A percentile compares a stretch with the other conserved stretches of the same genome.
Conservation (phyloP, 1,284 basidiomycete species). For the Lentinula novae-zelandiae region DNA sequence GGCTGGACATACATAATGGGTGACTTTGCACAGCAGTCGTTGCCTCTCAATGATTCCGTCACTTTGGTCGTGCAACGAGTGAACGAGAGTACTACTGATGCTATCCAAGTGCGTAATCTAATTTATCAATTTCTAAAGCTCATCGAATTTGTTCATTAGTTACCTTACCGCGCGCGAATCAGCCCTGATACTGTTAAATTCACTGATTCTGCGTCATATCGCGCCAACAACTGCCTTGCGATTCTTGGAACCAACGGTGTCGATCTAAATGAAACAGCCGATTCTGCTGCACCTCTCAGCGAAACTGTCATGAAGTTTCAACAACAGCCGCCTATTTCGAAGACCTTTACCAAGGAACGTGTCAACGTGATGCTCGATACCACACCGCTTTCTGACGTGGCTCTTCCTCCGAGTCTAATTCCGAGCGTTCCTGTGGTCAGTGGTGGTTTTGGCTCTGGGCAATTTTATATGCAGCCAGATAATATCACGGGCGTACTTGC, state of each 20-base stretch:
- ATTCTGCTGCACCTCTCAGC: neutral
- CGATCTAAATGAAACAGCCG: slow-evolving; percentile 9
- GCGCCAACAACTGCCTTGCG: slow-evolving; percentile 48
- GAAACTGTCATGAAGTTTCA: slow-evolving; percentile 13
- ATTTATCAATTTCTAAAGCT: neutral
- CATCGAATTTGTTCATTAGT: slow-evolving; percentile 25
- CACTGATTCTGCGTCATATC: slow-evolving; percentile 47
- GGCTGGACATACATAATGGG: slow-evolving; percentile 59
- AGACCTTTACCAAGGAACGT: slow-evolving; percentile 5
- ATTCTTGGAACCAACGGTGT: slow-evolving; percentile 35
- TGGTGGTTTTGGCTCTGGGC: slow-evolving; percentile 45
- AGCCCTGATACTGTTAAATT: slow-evolving; percentile 38
- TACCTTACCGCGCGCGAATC: slow-evolving; percentile 57
- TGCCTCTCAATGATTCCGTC: slow-evolving; percentile 50
- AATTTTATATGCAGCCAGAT: slow-evolving; percentile 53
- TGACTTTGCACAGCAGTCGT: slow-evolving; percentile 56
- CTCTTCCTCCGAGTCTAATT: slow-evolving; percentile 42
- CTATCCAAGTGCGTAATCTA: slow-evolving; percentile 33
- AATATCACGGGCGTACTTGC: slow-evolving; percentile 54
- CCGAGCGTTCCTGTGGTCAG: slow-evolving; percentile 36
- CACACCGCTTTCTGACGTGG: slow-evolving; percentile 42
- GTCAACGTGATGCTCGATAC: slow-evolving; percentile 45
- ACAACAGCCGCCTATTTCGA: slow-evolving; percentile 9
- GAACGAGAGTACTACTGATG: slow-evolving; percentile 37
- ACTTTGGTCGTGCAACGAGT: slow-evolving; percentile 42